These are phyloP conservation scores for Kappamyces sp. DNA, from an alignment of 192 early-diverging fungal genomes.

Conservation along the genomic window DNA sequence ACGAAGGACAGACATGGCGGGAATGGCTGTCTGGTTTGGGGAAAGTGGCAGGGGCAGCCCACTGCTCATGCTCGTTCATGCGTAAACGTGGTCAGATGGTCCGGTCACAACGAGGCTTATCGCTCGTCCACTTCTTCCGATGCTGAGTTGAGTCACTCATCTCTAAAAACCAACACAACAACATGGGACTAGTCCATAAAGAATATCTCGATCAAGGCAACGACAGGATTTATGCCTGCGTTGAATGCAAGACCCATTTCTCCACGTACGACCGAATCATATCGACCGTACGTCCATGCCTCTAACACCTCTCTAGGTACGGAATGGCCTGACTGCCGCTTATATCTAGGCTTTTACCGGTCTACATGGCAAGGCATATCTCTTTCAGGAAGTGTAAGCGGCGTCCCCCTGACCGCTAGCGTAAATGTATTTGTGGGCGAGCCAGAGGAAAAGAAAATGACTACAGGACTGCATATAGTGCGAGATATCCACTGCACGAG, in stretches of 20 bases:
- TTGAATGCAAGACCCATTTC: slow-evolving; percentile 27
- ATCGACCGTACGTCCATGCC: slow-evolving; percentile 22
- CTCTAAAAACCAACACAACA: no score
- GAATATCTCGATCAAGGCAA: slow-evolving; percentile 23
- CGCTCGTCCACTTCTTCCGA: no score
- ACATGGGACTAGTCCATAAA: slow-evolving; percentile 26
- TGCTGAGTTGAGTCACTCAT: no score
- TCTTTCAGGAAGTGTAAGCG: slow-evolving; percentile 63
- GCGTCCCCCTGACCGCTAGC: slow-evolving; percentile 17
- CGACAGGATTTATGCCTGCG: slow-evolving; percentile 19
- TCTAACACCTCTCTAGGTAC: not conserved
- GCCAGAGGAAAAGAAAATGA: slow-evolving; percentile 57
- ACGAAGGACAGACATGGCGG: no score
- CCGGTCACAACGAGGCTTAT: no score
- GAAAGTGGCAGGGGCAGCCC: no score
- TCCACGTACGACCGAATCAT: slow-evolving; percentile 20
- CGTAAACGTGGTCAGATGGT: no score
- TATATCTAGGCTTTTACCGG: slow-evolving; percentile 51
- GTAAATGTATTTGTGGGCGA: slow-evolving; percentile 54
- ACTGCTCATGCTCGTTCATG: no score
- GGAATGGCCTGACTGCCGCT: slow-evolving; percentile 1
- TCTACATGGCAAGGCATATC: slow-evolving; percentile 58
- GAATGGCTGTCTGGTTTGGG: no score
- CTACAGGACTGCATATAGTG: slow-evolving; percentile 70
- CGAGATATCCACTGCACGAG: slow-evolving; percentile 59